These are phyloP conservation scores for Diaporthe aspalathi DNA, from an alignment of 2,329 filamentous ascomycete genomes.

Conservation along the genomic window DNA sequence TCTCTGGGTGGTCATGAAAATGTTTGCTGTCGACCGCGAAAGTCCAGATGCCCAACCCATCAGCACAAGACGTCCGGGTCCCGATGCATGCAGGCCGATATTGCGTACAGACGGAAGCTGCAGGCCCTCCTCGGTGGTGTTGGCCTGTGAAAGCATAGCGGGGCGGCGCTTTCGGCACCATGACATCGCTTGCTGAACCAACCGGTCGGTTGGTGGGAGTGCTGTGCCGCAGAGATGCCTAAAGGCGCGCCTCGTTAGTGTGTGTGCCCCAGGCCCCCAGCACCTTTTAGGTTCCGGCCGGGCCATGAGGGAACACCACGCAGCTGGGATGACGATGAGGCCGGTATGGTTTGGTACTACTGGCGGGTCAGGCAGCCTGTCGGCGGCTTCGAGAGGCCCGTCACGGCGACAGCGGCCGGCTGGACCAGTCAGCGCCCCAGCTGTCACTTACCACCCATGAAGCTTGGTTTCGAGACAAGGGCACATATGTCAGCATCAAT, in stretches of 20 bases:
- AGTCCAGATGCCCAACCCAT: slow-evolving; percentile 5
- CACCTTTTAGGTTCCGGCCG: slow-evolving; percentile 12
- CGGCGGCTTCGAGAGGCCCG: neutral
- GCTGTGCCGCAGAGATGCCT: slow-evolving; percentile 35
- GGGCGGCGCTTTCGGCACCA: slow-evolving; percentile 28
- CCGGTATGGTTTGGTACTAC: slow-evolving; percentile 30
- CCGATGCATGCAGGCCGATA: slow-evolving; percentile 36
- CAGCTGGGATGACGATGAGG: slow-evolving; percentile 26
- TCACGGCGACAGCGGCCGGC: slow-evolving; percentile 17
- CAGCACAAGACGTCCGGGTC: slow-evolving; percentile 19
- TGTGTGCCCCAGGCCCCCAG: slow-evolving; percentile 1
- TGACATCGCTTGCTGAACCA: slow-evolving; percentile 35
- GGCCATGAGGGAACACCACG: slow-evolving; percentile 10
- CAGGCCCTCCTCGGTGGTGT: neutral
- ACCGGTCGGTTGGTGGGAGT: slow-evolving; percentile 30
- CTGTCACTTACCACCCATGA: slow-evolving; percentile 27
- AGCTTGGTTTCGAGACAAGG: slow-evolving; percentile 22
- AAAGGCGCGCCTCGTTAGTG: slow-evolving; percentile 11
- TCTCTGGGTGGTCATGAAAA: neutral
- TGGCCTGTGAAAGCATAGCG: slow-evolving; percentile 20
- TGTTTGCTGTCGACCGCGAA: neutral
- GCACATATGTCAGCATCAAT: slow-evolving; percentile 1
- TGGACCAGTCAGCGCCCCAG: slow-evolving; percentile 7
- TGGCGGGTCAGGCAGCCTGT: slow-evolving; percentile 17
- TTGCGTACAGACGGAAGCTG: slow-evolving; percentile 19